Base-by-base conservation (phyloP, 2,329 filamentous ascomycete genomes). In the Trichophyton schoenleinii region DNA sequence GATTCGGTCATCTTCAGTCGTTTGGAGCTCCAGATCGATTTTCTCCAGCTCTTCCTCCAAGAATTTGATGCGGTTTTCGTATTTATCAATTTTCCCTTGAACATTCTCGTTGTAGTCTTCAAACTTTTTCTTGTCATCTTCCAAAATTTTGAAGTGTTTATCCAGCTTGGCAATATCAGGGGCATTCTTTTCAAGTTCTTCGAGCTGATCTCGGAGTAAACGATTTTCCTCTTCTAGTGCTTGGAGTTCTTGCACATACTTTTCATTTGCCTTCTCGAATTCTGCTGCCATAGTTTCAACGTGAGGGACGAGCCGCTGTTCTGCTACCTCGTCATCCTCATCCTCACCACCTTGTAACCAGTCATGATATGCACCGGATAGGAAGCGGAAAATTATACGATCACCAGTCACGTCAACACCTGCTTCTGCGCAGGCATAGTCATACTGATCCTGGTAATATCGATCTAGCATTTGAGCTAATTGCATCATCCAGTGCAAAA, bases 401-500 rank as follows among this genome's bases (percentile, higher is more conserved):
- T 99, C 91, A 3, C 89, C 89, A 9, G 81, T 86, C 31, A 97
- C 86, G 72, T 99, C 94, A 53, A 94, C 83, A 1, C 92, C 94
- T 34, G 85, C 87, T 68, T 96, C 92, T 48, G 87, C 81, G 71
- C 91, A 96, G 0, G 91, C 91, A 59, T 96, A 88, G 66, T 96
- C 91, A 72, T 96, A 99, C 55, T 85, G 84, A 62, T 91, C 87
- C 60, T 78, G 74, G 1, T 83, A 79, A 70, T 91, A 97, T 22
- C 88, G 83, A 64, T 97, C 91, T 70, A 97, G 83, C 87, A 97
- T 95, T 67, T 92, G 87, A 3, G 90, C 89, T 59, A 99, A 79
- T 74, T 97, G 91, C 92, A 99, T 96, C 85, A 99, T 92, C 94
- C 94, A 99, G 76, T 99, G 91, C 58, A 99, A 80, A 72, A 99